These are phyloP conservation scores for Pyrenochaeta sp. DNA, from an alignment of 2,329 filamentous ascomycete species.

Conservation along the genomic window DNA sequence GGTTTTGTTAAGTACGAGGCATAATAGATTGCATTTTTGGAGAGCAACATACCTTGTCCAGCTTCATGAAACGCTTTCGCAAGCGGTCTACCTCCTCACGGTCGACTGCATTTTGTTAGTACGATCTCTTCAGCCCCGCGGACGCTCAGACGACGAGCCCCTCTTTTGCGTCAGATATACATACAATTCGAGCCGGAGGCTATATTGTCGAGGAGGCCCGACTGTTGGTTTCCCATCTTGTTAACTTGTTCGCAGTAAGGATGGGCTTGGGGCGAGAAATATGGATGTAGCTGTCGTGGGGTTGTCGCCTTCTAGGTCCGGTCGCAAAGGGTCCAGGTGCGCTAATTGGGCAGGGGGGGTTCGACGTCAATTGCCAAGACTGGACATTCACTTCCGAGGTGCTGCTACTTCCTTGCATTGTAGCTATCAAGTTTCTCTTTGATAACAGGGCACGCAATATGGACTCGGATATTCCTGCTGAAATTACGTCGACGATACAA, in stretches of 20 bases:
- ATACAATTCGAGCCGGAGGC: conserved; percentile 96
- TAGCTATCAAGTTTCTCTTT: background rate
- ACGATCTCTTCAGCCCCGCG: conserved; percentile 39
- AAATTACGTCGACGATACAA: conserved; percentile 82
- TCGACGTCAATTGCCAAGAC: conserved; percentile 38
- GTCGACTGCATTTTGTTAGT: conserved; percentile 72
- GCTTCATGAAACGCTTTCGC: conserved; percentile 98
- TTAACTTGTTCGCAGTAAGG: conserved; percentile 24
- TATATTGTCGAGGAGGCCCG: conserved; percentile 88
- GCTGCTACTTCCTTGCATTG: conserved; percentile 8
- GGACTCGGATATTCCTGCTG: conserved; percentile 65
- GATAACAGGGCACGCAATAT: conserved; percentile 51
- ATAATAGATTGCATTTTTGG: background rate
- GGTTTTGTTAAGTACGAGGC: conserved; percentile 1
- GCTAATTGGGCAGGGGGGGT: conserved; percentile 16
- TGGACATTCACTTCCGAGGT: conserved; percentile 18
- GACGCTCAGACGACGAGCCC: conserved; percentile 29
- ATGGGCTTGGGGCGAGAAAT: conserved; percentile 19
- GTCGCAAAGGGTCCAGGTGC: conserved; percentile 24
- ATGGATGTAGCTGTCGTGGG: conserved; percentile 32
- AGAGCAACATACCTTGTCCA: conserved; percentile 79
- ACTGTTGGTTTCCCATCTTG: conserved; percentile 64
- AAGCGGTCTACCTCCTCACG: conserved; percentile 95
- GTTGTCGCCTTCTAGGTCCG: conserved; percentile 25
- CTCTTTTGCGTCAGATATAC: conserved; percentile 39